Percentiles rank a stretch among this genome's conserved stretches.
Conservation (phyloP, 768 basidiomycete species). For the Hypholoma sublateritium region DNA sequence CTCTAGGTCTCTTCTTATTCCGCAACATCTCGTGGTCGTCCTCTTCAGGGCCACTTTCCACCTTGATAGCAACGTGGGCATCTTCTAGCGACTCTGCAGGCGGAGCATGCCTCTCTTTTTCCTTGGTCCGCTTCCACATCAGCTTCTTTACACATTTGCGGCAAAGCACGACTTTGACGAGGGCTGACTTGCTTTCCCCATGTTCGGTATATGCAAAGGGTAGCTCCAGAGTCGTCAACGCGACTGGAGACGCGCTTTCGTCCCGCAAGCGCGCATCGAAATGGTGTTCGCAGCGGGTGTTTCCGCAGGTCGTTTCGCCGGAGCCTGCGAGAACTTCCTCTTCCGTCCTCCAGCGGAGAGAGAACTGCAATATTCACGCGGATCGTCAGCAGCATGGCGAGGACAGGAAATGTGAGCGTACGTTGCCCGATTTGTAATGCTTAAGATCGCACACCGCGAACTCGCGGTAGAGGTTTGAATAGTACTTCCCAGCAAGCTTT, state of each 20-base stretch:
- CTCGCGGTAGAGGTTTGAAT: slow-evolving; percentile 85
- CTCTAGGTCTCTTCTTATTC: slow-evolving; percentile 16
- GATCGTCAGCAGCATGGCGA: neutral
- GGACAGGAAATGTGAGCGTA: slow-evolving; percentile 32
- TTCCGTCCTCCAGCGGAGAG: slow-evolving; percentile 93
- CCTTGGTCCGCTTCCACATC: slow-evolving; percentile 76
- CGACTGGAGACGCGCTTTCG: slow-evolving; percentile 17
- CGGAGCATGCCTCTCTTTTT: slow-evolving; percentile 13
- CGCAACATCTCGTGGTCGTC: slow-evolving; percentile 5
- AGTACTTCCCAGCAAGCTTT: slow-evolving; percentile 85
- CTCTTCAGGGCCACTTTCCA: slow-evolving; percentile 9
- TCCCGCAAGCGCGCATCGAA: slow-evolving; percentile 25
- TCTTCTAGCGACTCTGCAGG: slow-evolving; percentile 43
- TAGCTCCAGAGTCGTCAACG: slow-evolving; percentile 78
- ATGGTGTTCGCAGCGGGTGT: slow-evolving; percentile 80
- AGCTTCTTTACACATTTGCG: slow-evolving; percentile 77
- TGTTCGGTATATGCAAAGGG: slow-evolving; percentile 88
- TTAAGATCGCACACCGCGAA: slow-evolving; percentile 92
- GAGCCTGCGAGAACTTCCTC: slow-evolving; percentile 82
- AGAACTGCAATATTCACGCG: slow-evolving; percentile 50
- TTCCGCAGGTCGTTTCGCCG: slow-evolving; percentile 88
- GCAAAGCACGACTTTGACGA: slow-evolving; percentile 93
- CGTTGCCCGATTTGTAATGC: slow-evolving; percentile 92
- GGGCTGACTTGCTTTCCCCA: slow-evolving; percentile 69
- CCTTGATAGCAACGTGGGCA: slow-evolving; percentile 28